Percentiles rank a stretch among this genome's conserved stretches.
Conservation (phyloP, 2,329 filamentous ascomycete genomes). For the Aspergillus novoparasiticus region DNA sequence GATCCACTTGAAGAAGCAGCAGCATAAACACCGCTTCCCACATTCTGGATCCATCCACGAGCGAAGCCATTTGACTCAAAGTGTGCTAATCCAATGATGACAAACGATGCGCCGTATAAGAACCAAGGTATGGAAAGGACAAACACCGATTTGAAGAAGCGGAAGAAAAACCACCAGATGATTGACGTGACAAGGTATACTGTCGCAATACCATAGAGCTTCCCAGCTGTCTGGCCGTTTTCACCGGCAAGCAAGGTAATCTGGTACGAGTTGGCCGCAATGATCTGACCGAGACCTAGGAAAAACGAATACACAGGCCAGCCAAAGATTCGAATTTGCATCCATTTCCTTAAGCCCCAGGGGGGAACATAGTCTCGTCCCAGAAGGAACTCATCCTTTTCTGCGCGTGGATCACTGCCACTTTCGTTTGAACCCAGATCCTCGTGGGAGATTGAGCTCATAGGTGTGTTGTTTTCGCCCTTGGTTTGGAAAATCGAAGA, state of each 20-base stretch:
- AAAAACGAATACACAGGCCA: conserved; percentile 67
- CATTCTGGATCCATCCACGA: conserved; percentile 60
- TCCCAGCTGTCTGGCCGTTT: conserved; percentile 59
- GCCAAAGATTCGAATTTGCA: conserved; percentile 61
- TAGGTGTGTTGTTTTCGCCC: conserved; percentile 36
- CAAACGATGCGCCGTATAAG: conserved; percentile 65
- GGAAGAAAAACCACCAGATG: conserved; percentile 66
- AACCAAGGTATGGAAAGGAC: conserved; percentile 63
- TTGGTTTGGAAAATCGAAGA: conserved; percentile 37
- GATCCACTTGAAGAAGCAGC: conserved; percentile 64
- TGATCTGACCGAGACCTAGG: conserved; percentile 63
- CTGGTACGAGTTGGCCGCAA: conserved; percentile 68
- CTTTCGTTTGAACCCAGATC: conserved; percentile 36
- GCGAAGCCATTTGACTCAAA: conserved; percentile 45
- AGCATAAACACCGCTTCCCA: conserved; percentile 64
- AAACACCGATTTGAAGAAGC: conserved; percentile 58
- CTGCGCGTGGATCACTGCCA: conserved; percentile 38
- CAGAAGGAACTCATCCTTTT: conserved; percentile 59
- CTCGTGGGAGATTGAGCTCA: conserved; percentile 46
- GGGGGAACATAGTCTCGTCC: conserved; percentile 60
- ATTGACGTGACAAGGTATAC: conserved; percentile 62
- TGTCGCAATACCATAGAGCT: conserved; percentile 62
- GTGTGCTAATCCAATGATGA: conserved; percentile 65
- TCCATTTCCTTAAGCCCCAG: conserved; percentile 56
- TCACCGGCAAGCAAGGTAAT: conserved; percentile 68